phyloP scores from a whole-genome alignment of 768 basidiomycete species.

The Tubosaeta sp. region DNA sequence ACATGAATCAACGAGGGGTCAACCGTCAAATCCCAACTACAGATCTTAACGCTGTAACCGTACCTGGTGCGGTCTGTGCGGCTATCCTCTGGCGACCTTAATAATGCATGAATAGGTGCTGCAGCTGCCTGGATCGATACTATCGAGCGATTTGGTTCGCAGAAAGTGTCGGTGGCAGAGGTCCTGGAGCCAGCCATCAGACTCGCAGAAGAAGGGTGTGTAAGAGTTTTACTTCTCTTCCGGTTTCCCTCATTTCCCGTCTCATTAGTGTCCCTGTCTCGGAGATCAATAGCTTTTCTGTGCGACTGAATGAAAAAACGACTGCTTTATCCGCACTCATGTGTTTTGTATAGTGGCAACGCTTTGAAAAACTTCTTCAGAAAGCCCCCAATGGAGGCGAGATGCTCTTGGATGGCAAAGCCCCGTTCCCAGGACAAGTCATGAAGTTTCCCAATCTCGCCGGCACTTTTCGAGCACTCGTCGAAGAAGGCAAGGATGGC shows the following conservation, averaged over 20 bases:
- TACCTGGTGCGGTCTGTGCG: constrained; percentile 51
- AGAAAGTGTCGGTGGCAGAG: constrained; percentile 56
- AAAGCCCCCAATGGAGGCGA: constrained; percentile 78
- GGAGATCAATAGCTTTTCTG: constrained; percentile 65
- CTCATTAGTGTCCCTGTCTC: constrained; percentile 73
- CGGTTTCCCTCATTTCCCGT: background rate
- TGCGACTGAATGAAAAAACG: constrained; percentile 28
- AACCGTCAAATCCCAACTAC: constrained; percentile 67
- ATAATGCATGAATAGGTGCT: constrained; percentile 52
- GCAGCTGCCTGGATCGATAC: constrained; percentile 96
- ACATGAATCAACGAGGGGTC: constrained; percentile 66
- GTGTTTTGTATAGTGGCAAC: constrained; percentile 38
- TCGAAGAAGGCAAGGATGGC: constrained; percentile 79
- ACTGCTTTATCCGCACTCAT: background rate
- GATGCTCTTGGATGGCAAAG: constrained; percentile 81
- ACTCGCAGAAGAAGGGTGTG: constrained; percentile 81
- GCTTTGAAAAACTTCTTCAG: constrained; percentile 62
- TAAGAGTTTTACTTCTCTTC: constrained; percentile 18
- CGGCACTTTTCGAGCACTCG: constrained; percentile 75
- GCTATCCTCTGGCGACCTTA: constrained; percentile 1
- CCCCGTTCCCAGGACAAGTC: constrained; percentile 83
- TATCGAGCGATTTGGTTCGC: constrained; percentile 76
- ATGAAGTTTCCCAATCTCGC: constrained; percentile 80
- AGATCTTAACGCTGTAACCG: constrained; percentile 89
- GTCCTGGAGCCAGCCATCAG: constrained; percentile 86